Evolutionary conservation across 2,329 filamentous ascomycete genomes (phyloP).

Genomic region (Epichloe bromicola): DNA sequence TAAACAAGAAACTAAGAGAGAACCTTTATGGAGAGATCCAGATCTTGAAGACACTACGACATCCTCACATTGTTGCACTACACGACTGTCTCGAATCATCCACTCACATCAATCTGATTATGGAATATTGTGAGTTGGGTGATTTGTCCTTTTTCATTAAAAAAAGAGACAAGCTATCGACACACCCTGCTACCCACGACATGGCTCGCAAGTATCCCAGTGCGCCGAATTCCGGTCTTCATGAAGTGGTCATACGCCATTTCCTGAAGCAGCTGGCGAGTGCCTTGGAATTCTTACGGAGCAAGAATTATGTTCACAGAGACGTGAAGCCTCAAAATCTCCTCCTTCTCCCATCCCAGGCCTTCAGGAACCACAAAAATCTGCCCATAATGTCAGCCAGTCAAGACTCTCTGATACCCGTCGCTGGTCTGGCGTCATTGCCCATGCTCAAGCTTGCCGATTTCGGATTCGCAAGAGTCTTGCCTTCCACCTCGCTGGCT

Average conservation of each 20-base stretch:
- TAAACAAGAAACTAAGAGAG: slow-evolving; percentile 93
- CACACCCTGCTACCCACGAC: slow-evolving; percentile 70
- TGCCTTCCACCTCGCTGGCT: slow-evolving; percentile 81
- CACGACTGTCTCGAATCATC: slow-evolving; percentile 85
- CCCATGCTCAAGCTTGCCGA: slow-evolving; percentile 97
- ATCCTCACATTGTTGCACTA: slow-evolving; percentile 92
- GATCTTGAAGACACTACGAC: slow-evolving; percentile 84
- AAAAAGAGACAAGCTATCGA: slow-evolving; percentile 64
- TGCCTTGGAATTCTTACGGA: slow-evolving; percentile 76
- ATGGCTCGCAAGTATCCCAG: slow-evolving; percentile 93
- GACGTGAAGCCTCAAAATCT: slow-evolving; percentile 98
- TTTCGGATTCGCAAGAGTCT: slow-evolving; percentile 91
- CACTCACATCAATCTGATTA: slow-evolving; percentile 87
- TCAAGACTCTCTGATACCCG: slow-evolving; percentile 67
- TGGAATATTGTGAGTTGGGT: slow-evolving; percentile 96
- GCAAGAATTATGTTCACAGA: slow-evolving; percentile 81
- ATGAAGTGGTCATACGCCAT: slow-evolving; percentile 93
- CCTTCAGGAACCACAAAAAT: slow-evolving; percentile 44
- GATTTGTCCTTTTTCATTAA: slow-evolving; percentile 98
- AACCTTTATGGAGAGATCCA: slow-evolving; percentile 93
- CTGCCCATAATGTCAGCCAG: slow-evolving; percentile 61
- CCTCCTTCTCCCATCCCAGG: slow-evolving; percentile 69
- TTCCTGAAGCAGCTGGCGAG: slow-evolving; percentile 93
- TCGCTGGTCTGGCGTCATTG: slow-evolving; percentile 67
- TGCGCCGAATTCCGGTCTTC: slow-evolving; percentile 66